phyloP scores from a whole-genome alignment of 2,329 filamentous ascomycete genomes.

The Cercospora canescens region DNA sequence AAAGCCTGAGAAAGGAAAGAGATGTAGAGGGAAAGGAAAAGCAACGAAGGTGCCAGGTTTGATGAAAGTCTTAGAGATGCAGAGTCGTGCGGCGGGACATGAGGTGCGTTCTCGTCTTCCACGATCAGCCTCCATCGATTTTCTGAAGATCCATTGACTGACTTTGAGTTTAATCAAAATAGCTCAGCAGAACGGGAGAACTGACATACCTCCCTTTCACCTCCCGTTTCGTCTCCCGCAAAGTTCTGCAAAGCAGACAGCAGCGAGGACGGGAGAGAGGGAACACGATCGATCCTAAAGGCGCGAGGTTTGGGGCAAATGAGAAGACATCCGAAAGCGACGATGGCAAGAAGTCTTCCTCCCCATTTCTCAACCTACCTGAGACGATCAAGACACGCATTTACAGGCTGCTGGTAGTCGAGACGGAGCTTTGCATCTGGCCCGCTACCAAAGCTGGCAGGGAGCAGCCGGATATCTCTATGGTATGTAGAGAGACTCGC shows the following conservation, averaged over 20 bases:
- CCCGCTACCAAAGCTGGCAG: constrained; percentile 16
- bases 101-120: not conserved
- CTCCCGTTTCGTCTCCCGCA: not conserved
- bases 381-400: constrained; percentile 20
- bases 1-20: not conserved
- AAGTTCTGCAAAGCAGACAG: not conserved
- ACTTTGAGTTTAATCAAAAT: not conserved
- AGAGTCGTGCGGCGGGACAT: not conserved
- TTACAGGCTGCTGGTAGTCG: constrained; percentile 23
- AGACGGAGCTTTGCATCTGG: constrained; percentile 23
- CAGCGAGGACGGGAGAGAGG: not conserved
- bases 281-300: not conserved
- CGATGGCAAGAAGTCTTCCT: not conserved
- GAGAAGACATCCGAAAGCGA: not conserved
- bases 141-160: not conserved
- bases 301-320: not conserved
- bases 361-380: constrained; percentile 11
- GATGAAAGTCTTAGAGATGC: not conserved
- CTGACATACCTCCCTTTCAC: not conserved
- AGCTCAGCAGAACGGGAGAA: constrained; percentile 1
- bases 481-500: constrained; percentile 26
- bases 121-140: not conserved
- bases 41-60: not conserved
- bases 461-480: constrained; percentile 31
- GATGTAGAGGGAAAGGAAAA: not conserved